Evolutionary conservation across 2,329 filamentous ascomycete genomes (phyloP), one percentile per base, ranked within the genome.

Genomic region (Coniochaeta sp.): DNA sequence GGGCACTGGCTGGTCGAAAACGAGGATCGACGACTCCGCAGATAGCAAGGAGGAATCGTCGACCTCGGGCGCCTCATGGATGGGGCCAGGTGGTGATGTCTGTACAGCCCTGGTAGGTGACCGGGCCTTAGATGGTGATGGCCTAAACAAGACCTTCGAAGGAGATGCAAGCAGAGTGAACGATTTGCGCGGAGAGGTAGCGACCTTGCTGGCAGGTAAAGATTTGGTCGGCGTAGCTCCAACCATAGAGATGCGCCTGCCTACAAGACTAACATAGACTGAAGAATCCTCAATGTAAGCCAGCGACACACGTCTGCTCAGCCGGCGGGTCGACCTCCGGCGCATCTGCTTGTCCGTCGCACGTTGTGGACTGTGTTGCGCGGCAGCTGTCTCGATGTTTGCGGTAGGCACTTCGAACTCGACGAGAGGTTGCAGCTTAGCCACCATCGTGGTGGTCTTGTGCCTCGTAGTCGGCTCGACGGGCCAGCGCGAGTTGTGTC

Each of bases 401-500:
- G 38, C 12, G 10, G 38, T 26, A 4, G 38, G 38, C 6, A 42
- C 22, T 10, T 42, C 38, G 20, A 42, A 42, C 20, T 59, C 52
- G 46, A 58, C 58, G 18, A 57, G 49, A 1, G 61, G 61, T 48
- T 62, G 59, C 26, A 59, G 46, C 4, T 57, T 55, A 2, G 57
- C 60, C 13, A 60, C 51, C 52, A 57, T 59, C 18, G 33, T 30
- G n/a, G n/a, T n/a, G 3, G 51, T 45, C 22, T 51, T 31, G 27
- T 42, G n/a, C 52, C 51, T 52, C n/a, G 49, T 38, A 6, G 51
- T 52, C 18, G 59, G 58, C 27, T 58, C 53, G 20, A 67, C 55
- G 3, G 64, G 63, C 57, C 62, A 62, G 24, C 66, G 61, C n/a
- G 58, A 57, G 54, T 63, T 64, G 58, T 66, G 61, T 30, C 66